Evolutionary conservation across 1,284 basidiomycete species (phyloP).

Genomic region (Naganishia sp.): DNA sequence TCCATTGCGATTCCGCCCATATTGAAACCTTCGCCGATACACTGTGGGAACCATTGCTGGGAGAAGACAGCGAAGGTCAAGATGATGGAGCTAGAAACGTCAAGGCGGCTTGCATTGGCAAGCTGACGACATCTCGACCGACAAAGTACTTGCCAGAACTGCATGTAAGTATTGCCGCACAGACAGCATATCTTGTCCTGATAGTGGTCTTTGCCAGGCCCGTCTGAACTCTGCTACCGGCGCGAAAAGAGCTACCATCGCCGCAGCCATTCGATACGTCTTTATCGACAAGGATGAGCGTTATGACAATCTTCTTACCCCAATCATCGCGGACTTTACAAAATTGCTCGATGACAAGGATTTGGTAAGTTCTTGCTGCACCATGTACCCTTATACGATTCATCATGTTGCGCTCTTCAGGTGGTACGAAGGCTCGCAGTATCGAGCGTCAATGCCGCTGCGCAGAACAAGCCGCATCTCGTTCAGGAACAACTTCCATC

Average conservation of each 20-base stretch:
- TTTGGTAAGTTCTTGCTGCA: constrained; percentile 61
- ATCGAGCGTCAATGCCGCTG: constrained; percentile 87
- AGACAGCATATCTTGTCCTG: too few relatives aligned
- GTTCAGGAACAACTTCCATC: constrained; percentile 77
- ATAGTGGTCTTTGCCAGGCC: constrained; percentile 30
- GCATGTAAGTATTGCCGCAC: constrained; percentile 61
- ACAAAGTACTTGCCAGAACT: constrained; percentile 84
- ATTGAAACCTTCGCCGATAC: constrained; percentile 79
- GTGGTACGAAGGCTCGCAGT: constrained; percentile 82
- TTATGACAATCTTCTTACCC: constrained; percentile 85
- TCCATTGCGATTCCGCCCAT: constrained; percentile 79
- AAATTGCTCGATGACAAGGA: constrained; percentile 81
- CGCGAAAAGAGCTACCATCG: constrained; percentile 77
- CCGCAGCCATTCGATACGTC: constrained; percentile 92
- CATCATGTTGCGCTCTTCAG: constrained; percentile 53
- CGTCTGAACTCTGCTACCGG: constrained; percentile 60
- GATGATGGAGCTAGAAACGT: constrained; percentile 93
- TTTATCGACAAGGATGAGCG: constrained; percentile 81
- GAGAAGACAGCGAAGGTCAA: constrained; percentile 67
- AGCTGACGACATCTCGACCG: constrained; percentile 87
- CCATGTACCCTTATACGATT: neutral
- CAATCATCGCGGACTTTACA: constrained; percentile 85
- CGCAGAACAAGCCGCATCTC: constrained; percentile 88
- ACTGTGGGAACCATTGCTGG: constrained; percentile 88
- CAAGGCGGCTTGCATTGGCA: constrained; percentile 93